Evolutionary conservation across 106 monocot genomes (phyloP).

Genomic region (Phalaenopsis equestris): DNA sequence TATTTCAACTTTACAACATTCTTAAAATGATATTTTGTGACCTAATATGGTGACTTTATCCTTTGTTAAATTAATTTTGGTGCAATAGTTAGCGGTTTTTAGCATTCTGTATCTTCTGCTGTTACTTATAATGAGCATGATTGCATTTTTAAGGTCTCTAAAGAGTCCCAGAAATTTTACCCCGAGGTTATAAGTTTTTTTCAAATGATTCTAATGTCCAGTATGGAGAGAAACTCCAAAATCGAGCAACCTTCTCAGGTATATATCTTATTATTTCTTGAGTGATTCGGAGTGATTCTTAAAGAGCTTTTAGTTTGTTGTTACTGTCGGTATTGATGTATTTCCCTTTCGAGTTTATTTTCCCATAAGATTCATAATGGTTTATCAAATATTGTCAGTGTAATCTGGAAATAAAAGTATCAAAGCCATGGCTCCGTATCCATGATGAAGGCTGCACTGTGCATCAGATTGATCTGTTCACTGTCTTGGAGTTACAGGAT

Average conservation of each 20-base stretch:
- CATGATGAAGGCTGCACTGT: constrained; percentile 26
- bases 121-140: background rate
- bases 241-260: constrained; percentile 42
- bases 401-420: constrained; percentile 39
- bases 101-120: background rate
- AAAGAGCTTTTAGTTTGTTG: background rate
- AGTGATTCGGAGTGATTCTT: background rate
- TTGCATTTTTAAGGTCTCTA: constrained; percentile 40
- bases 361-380: background rate
- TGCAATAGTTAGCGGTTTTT: background rate
- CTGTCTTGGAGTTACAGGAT: constrained; percentile 37
- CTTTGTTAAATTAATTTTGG: background rate
- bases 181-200: constrained; percentile 76
- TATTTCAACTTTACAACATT: background rate
- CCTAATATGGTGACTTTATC: background rate
- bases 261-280: background rate
- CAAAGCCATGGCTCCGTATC: constrained; percentile 68
- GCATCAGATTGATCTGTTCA: constrained; percentile 46
- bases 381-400: constrained; percentile 22
- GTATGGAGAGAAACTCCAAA: constrained; percentile 28
- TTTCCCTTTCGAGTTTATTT: background rate
- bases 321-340: background rate
- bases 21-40: background rate
- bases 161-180: constrained; percentile 74
- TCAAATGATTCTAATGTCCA: constrained; percentile 49